A percentile compares a stretch with the other conserved stretches of the same genome.
Conservation (phyloP, 768 basidiomycete genomes). For the Calvatia gigantea region DNA sequence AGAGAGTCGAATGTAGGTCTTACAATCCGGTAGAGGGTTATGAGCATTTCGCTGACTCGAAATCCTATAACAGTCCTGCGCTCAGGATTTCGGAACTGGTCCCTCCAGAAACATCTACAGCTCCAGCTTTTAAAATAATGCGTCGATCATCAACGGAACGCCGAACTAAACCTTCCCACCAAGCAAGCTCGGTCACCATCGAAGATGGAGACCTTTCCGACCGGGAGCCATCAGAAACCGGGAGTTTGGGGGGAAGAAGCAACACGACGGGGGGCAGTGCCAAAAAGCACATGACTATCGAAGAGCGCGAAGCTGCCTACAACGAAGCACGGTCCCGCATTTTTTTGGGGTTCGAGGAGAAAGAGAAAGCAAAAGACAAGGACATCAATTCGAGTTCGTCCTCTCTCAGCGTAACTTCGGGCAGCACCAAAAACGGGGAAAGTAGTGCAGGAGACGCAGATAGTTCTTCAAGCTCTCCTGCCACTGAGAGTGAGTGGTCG, state of each 20-base stretch:
- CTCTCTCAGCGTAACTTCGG: constrained; percentile 66
- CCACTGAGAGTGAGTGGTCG: constrained; percentile 84
- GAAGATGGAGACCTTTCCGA: constrained; percentile 80
- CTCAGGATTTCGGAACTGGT: constrained; percentile 75
- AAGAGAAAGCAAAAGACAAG: constrained; percentile 66
- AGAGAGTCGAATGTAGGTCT: constrained; percentile 75
- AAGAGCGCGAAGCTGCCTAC: constrained; percentile 87
- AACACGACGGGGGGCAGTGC: constrained; percentile 55
- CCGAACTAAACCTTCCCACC: constrained; percentile 58
- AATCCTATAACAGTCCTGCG: constrained; percentile 46
- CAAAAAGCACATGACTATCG: constrained; percentile 76
- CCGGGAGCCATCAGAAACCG: constrained; percentile 74
- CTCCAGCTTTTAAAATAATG: constrained; percentile 90
- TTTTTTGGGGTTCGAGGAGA: constrained; percentile 81
- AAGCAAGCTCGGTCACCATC: constrained; percentile 66
- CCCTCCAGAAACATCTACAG: constrained; percentile 63
- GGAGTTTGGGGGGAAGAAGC: constrained; percentile 71
- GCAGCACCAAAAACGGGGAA: constrained; percentile 36
- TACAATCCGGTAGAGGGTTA: constrained; percentile 8
- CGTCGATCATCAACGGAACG: constrained; percentile 58
- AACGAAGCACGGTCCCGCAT: constrained; percentile 83
- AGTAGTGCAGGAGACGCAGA: constrained; percentile 66
- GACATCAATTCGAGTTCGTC: constrained; percentile 78
- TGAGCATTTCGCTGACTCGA: constrained; percentile 17
- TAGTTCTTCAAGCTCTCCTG: constrained; percentile 65